Conservation (phyloP, 2,329 filamentous ascomycete species). For the Aulographum hederae region DNA sequence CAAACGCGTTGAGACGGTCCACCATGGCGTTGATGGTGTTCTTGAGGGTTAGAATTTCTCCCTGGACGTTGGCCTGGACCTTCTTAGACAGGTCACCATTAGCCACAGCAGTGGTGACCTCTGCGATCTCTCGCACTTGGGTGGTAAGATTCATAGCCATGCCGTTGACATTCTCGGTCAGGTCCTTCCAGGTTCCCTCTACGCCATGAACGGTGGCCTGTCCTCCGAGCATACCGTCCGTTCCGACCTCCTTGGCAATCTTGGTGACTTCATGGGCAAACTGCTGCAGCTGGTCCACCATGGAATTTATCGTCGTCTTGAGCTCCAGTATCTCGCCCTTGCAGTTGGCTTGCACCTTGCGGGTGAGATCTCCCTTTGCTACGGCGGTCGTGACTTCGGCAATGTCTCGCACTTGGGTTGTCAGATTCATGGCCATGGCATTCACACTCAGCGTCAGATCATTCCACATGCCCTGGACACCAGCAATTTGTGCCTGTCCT, state of each 20-base stretch:
- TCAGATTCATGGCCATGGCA: slow-evolving; percentile 34
- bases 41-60: slow-evolving; percentile 46
- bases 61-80: slow-evolving; percentile 32
- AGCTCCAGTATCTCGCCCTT: slow-evolving; percentile 33
- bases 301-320: slow-evolving; percentile 33
- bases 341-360: slow-evolving; percentile 32
- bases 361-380: slow-evolving; percentile 30
- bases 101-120: slow-evolving; percentile 33
- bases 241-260: slow-evolving; percentile 32
- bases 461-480: slow-evolving; percentile 49
- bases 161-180: slow-evolving; percentile 35
- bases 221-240: slow-evolving; percentile 30
- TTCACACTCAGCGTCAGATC: slow-evolving; percentile 40
- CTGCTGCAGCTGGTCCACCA: slow-evolving; percentile 33
- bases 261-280: slow-evolving; percentile 35
- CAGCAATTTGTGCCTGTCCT: slow-evolving; percentile 44
- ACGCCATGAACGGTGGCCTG: slow-evolving; percentile 34
- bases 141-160: slow-evolving; percentile 34
- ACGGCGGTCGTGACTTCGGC: slow-evolving; percentile 34
- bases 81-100: slow-evolving; percentile 33
- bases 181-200: slow-evolving; percentile 33
- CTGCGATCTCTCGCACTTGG: slow-evolving; percentile 33
- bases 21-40: slow-evolving; percentile 65
- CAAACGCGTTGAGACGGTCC: slow-evolving; percentile 43
- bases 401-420: slow-evolving; percentile 33